Percentiles rank a stretch among this genome's conserved stretches.
phyloP scores from a whole-genome alignment of 495 filamentous ascomycete species.

The Sabuloglossum arenarium region DNA sequence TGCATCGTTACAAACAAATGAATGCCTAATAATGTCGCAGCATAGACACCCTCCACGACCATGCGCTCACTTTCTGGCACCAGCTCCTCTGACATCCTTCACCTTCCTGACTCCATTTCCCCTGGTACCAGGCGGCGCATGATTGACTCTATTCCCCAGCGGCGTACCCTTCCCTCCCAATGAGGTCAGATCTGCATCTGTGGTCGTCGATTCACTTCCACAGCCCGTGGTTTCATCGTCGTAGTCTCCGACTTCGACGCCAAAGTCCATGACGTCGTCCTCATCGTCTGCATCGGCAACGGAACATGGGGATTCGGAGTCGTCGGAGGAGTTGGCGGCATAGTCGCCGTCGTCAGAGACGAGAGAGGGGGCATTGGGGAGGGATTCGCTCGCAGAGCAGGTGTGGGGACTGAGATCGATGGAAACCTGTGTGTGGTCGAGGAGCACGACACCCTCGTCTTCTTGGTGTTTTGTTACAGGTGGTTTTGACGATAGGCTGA shows the following conservation, averaged over 20 bases:
- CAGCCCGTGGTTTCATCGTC: constrained; percentile 20
- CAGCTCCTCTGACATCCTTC: neutral
- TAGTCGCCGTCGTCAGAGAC: constrained; percentile 77
- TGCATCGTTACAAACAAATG: too few species aligned
- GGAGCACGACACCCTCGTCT: constrained; percentile 12
- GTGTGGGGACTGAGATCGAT: constrained; percentile 61
- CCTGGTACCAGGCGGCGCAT: neutral
- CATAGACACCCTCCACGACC: too few species aligned
- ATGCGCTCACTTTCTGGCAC: neutral
- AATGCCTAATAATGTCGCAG: too few species aligned
- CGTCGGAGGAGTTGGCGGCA: constrained; percentile 28
- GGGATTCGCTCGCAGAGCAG: constrained; percentile 38
- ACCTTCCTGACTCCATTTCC: neutral
- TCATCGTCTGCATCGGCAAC: constrained; percentile 20
- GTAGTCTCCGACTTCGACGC: constrained; percentile 32
- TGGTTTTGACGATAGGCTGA: neutral
- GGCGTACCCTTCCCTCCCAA: neutral
- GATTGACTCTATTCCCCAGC: neutral
- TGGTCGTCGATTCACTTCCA: neutral
- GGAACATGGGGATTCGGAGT: neutral
- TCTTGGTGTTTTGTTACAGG: constrained; percentile 1
- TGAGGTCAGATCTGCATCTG: neutral
- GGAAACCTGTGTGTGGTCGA: constrained; percentile 10
- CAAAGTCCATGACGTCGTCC: constrained; percentile 7
- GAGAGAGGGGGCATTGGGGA: constrained; percentile 45